Base-by-base conservation (phyloP, 2,329 filamentous ascomycete genomes). In the Penicillium glabrum region DNA sequence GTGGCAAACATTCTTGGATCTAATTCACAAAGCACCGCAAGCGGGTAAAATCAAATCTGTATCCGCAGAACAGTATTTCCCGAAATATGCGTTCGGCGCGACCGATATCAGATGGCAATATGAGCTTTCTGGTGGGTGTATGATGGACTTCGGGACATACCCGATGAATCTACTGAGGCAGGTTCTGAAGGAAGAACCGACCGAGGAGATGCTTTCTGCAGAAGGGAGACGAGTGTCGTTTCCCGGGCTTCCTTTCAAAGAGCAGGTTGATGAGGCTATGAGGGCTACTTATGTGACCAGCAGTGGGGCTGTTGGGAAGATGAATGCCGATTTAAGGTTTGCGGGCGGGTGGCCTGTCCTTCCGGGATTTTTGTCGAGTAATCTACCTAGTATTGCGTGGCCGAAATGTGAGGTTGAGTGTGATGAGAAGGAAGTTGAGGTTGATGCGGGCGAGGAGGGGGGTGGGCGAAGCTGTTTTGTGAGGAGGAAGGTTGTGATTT, bases 81-180 rank as follows among this genome's bases (percentile, higher is more conserved):
- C 76, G 0, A 64, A 59, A 16, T 65, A 70, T 23, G 14, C 67
- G 0, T 67, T 79, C 23, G 47, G 55, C 1, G 61, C 69, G 4
- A 72, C 78, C 49, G 73, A 82, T 61, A 81, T 82, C 57, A 71
- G 77, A 3, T 82, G 75, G 59, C 60, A 71, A 7, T 81, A 76
- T 53, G 67, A 70, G 2, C 67, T 82, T 1, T 69, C 74, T 1
- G 79, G 79, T 10, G 79, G 79, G 19, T 68, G 72, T 5, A 61
- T 77, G 52, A 66, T 69, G 60, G 66, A 65, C 37, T 49, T 63
- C 51, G 75, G 79, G 1, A 76, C 72, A 14, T 82, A 82, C 57
- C 66, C 63, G 14, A 61, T 79, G 62, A 74, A 13, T 62, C 68
- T 19, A 51, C 29, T 82, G 26, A 71, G 80, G 3, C 59, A 70